A percentile compares a stretch with the other conserved stretches of the same genome.
These are phyloP conservation scores for Neopestalotiopsis clavispora DNA, from an alignment of 2,329 filamentous ascomycete species.

Conservation along the genomic window DNA sequence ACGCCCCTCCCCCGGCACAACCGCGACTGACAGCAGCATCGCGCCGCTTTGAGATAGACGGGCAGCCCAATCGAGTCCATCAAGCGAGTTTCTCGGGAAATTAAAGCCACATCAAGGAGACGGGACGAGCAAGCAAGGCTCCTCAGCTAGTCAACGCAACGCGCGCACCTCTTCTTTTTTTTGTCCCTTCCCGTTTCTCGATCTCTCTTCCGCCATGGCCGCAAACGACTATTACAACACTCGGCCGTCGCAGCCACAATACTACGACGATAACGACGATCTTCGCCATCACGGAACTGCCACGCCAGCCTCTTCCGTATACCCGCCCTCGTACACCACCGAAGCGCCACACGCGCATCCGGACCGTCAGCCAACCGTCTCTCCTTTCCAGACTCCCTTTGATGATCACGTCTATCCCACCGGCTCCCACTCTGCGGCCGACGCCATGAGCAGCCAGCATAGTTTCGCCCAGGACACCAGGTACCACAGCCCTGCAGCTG, in stretches of 20 bases:
- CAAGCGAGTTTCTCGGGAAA: too few species aligned
- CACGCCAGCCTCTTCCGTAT: constrained; percentile 47
- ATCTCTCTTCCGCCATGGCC: constrained; percentile 52
- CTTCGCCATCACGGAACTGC: constrained; percentile 32
- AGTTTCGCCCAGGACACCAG: constrained; percentile 59
- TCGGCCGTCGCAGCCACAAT: constrained; percentile 39
- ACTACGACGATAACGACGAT: constrained; percentile 6
- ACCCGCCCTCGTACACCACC: constrained; percentile 48
- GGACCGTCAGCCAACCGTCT: constrained; percentile 40
- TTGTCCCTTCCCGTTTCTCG: constrained; percentile 8
- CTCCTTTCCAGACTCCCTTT: constrained; percentile 70
- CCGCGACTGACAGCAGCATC: neutral
- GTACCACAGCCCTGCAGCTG: constrained; percentile 56
- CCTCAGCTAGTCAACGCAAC: too few species aligned
- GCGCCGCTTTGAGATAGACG: neutral
- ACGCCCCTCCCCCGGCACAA: neutral
- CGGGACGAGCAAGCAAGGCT: too few species aligned
- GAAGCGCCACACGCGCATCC: constrained; percentile 36
- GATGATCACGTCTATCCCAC: constrained; percentile 70
- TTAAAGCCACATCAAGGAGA: too few species aligned
- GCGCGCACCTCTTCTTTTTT: neutral
- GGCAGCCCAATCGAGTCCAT: neutral
- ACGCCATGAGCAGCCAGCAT: constrained; percentile 42
- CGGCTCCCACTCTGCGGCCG: constrained; percentile 40
- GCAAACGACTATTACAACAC: constrained; percentile 70